phyloP scores from a whole-genome alignment of 78 protist species.

The Tieghemostelium lacteum region DNA sequence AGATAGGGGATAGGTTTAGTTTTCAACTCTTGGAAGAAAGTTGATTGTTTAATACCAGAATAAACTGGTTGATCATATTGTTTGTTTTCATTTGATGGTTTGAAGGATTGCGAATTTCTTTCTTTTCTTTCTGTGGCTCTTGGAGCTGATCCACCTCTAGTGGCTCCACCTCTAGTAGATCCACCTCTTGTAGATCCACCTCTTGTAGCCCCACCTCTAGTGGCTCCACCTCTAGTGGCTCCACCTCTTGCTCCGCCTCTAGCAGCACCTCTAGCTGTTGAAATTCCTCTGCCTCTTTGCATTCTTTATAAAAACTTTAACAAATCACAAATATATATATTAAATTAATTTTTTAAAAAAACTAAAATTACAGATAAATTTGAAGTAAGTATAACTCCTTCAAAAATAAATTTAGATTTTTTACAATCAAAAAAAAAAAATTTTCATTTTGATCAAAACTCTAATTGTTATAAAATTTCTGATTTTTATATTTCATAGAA shows the following conservation, averaged over 20 bases:
- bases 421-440: too few relatives aligned
- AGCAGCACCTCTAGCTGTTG: neutral
- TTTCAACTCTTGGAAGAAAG: neutral
- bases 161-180: neutral
- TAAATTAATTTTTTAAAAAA: too few relatives aligned
- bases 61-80: neutral
- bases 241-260: slow-evolving; percentile 35
- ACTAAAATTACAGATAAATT: too few relatives aligned
- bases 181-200: slow-evolving; percentile 34
- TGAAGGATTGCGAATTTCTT: neutral
- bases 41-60: slow-evolving; percentile 27
- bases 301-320: too few relatives aligned
- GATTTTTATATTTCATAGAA: too few relatives aligned
- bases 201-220: neutral
- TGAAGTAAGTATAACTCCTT: too few relatives aligned
- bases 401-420: too few relatives aligned
- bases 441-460: too few relatives aligned
- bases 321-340: neutral
- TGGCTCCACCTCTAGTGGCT: neutral
- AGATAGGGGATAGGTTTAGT: neutral
- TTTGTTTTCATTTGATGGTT: neutral
- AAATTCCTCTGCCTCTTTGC: neutral
- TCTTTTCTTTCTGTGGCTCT: neutral
- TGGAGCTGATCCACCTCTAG: neutral
- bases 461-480: too few relatives aligned